Base-by-base conservation (phyloP, 352 stramenopile species). In the Phytopythium kandeliae region DNA sequence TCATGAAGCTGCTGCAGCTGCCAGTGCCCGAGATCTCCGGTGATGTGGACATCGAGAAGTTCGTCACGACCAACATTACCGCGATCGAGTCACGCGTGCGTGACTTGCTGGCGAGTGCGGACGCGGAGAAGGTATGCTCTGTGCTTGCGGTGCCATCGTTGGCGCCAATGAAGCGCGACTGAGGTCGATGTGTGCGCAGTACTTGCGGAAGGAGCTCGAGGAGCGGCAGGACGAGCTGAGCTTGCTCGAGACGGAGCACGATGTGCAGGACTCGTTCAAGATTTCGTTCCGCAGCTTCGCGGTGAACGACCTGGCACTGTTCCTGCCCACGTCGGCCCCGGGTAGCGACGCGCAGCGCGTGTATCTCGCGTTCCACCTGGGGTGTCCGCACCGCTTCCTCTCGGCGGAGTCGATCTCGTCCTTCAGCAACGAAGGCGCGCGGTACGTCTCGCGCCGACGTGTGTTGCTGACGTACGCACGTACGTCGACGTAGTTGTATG, bases 361-460 rank as follows among this genome's bases (percentile, higher is more conserved):
- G 54, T 95, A 95, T 59, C 54, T 95, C 41, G 85, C 85, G 26
- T 95, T 95, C 60, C 85, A 95, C 43, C 67, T 92, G 2, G 82
- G 78, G 19, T 95, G 85, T 48, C 85, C 85, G 28, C 77, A 95
- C 53, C 85, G 85, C 16, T 95, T 93, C 58, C 58, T 95, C 16
- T 91, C 85, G 30, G 82, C 91, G 54, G 85, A 95, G 57, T 95
- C 85, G 38, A 92, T 95, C 57, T 87, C 80, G 36, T 92, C 82
- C 38, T 95, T 93, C 51, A 89, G 85, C 58, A 86, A 85, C 21
- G 74, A 76, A 41, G 75, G 82, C n/a, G 84, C 92, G 52, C 36
- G 67, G 66, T 48, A 33, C 24, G 25, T 43, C 1, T 55, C 10
- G 12, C 22, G n/a, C n/a, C n/a, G n/a, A n/a, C n/a, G n/a, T n/a